phyloP scores from a whole-genome alignment of 768 basidiomycete species.

The Rhizopogon rudus region DNA sequence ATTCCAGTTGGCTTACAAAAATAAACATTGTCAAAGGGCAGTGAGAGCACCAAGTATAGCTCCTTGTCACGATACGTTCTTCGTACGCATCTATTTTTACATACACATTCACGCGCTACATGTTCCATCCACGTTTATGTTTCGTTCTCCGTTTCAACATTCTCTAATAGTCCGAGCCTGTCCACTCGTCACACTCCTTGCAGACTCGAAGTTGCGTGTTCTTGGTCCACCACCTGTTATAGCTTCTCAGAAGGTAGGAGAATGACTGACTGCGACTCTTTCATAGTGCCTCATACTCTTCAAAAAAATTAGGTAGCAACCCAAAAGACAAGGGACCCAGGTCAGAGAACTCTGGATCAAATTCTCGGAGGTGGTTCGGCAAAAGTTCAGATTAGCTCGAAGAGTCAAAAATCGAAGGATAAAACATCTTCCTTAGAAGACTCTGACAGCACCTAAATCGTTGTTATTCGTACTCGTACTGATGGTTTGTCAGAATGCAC shows the following conservation, averaged over 20 bases:
- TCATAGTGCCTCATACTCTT: not conserved
- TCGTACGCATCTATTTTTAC: too few relatives aligned
- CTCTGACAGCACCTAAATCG: too few relatives aligned
- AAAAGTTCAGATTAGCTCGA: too few relatives aligned
- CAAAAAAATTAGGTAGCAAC: not conserved
- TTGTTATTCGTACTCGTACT: too few relatives aligned
- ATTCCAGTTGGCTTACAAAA: slow-evolving; percentile 1
- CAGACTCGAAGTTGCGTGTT: slow-evolving; percentile 5
- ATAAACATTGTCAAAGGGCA: not conserved
- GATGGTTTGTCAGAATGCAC: too few relatives aligned
- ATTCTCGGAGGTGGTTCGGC: not conserved
- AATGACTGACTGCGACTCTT: not conserved
- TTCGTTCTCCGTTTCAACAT: too few relatives aligned
- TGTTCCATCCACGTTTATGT: too few relatives aligned
- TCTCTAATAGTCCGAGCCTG: too few relatives aligned
- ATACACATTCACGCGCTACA: too few relatives aligned
- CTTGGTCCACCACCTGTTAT: slow-evolving; percentile 5
- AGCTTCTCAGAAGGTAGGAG: slow-evolving; percentile 1
- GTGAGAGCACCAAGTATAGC: not conserved
- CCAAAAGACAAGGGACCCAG: slow-evolving; percentile 1
- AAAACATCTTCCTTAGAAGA: too few relatives aligned
- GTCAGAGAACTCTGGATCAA: slow-evolving; percentile 1
- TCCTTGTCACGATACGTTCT: too few relatives aligned
- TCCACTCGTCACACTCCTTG: not conserved
- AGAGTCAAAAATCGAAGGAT: too few relatives aligned